Evolutionary conservation across 495 filamentous ascomycete species (phyloP), one percentile per base, ranked within the genome.

Genomic region (Talaromyces ruber): DNA sequence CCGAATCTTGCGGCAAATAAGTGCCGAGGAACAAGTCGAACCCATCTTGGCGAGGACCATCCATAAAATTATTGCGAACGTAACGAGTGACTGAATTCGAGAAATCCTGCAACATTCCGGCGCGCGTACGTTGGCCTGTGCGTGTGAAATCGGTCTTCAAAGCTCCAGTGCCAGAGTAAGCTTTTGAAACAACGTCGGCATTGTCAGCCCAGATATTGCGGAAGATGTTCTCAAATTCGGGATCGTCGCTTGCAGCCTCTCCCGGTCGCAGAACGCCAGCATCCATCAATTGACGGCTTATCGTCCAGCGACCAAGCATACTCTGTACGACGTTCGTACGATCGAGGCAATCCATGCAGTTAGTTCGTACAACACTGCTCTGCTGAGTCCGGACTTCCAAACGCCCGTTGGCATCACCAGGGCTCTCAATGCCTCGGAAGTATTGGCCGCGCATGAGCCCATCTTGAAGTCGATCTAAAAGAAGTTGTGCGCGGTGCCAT

Each of bases 311-410:
- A 21, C 88, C 94, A 21, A 98, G 81, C 88, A 97, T 94, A 68
- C 89, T 94, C 72, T 98, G 94, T 2, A 98, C 89, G 9, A 98
- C 92, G 70, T 98, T 98, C 56, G 94, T 98, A 59, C 94, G 91
- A 74, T 98, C 94, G 11, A 98, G 82, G 66, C 95, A 98, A 76
- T 98, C 94, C 94, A 98, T 98, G 74, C 94, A 98, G 69, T 98
- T 98, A 22, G 94, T 97, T 50, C 94, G 86, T 25, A 98, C 91
- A 9, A 97, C 92, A 64, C 87, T 88, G 4, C 83, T 88, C 76
- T 98, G 94, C 55, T 79, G 79, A 54, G 84, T 86, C 29, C 93
- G 87, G 39, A 90, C 82, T 65, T 96, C 92, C 7, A 96, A 73
- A 37, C 85, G 83, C 18, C 88, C 87, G 61, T 84, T 79, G 61